A percentile compares a stretch with the other conserved stretches of the same genome.
These are phyloP conservation scores for Penicillium sp. DNA, from an alignment of 2,329 filamentous ascomycete genomes.

Conservation along the genomic window DNA sequence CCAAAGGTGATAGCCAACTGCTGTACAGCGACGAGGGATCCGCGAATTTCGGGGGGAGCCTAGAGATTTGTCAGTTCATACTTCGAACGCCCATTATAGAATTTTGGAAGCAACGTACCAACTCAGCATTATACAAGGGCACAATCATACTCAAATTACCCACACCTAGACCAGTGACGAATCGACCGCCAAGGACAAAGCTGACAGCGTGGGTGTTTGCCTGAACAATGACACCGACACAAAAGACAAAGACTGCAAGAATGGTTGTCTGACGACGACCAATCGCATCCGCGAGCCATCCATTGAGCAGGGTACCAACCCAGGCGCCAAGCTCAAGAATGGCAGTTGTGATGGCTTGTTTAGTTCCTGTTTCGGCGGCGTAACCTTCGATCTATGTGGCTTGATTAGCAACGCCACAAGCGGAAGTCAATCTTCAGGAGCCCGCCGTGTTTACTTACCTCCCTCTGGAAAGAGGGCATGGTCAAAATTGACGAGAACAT, in stretches of 20 bases:
- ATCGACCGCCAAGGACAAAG: slow-evolving; percentile 41
- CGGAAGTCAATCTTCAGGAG: neutral
- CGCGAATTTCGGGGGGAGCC: slow-evolving; percentile 44
- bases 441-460: neutral
- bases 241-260: slow-evolving; percentile 36
- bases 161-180: slow-evolving; percentile 44
- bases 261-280: slow-evolving; percentile 36
- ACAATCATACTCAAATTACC: slow-evolving; percentile 44
- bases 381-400: slow-evolving; percentile 14
- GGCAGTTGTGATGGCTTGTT: slow-evolving; percentile 14
- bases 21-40: slow-evolving; percentile 42
- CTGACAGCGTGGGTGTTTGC: slow-evolving; percentile 33
- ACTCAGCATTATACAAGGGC: slow-evolving; percentile 42
- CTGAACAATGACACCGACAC: slow-evolving; percentile 39
- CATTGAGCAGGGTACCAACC: slow-evolving; percentile 39
- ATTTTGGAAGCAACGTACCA: slow-evolving; percentile 13
- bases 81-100: neutral
- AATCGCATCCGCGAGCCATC: slow-evolving; percentile 39
- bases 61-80: neutral
- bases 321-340: slow-evolving; percentile 43
- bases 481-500: slow-evolving; percentile 20
- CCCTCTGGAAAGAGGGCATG: slow-evolving; percentile 14
- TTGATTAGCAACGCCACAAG: neutral
- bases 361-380: slow-evolving; percentile 8
- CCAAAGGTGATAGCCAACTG: slow-evolving; percentile 47